Evolutionary conservation across 2,329 filamentous ascomycete species (phyloP).

Genomic region (Epichloe typhina): DNA sequence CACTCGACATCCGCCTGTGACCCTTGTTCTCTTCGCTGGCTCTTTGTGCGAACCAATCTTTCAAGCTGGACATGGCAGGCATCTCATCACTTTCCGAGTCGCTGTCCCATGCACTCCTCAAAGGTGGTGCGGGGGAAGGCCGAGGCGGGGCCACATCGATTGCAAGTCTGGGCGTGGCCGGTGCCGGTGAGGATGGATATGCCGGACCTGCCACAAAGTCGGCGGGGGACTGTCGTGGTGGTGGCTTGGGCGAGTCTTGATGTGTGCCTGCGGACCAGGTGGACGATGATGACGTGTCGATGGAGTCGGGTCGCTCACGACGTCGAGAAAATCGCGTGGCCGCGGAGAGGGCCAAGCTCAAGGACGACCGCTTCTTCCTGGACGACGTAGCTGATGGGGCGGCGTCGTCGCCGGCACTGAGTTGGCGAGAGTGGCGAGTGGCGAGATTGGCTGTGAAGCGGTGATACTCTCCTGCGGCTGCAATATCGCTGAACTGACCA

Average conservation of each 20-base stretch:
- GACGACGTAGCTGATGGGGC: not conserved
- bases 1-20: not conserved
- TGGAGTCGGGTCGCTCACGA: constrained; percentile 10
- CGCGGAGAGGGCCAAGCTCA: constrained; percentile 14
- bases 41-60: constrained; percentile 7
- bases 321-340: constrained; percentile 16
- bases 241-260: not conserved
- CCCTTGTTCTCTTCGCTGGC: constrained; percentile 1
- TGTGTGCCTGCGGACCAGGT: not conserved
- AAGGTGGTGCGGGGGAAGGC: constrained; percentile 5
- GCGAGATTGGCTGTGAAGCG: constrained; percentile 21
- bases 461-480: constrained; percentile 23
- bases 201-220: not conserved
- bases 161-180: not conserved
- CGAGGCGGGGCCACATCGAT: constrained; percentile 3
- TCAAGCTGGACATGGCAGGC: constrained; percentile 5
- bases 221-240: not conserved
- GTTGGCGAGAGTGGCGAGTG: constrained; percentile 2
- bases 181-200: not conserved
- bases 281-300: constrained; percentile 3
- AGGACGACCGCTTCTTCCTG: constrained; percentile 8
- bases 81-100: constrained; percentile 20
- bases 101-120: constrained; percentile 18
- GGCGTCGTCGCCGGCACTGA: not conserved
- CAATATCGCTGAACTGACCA: constrained; percentile 18